Evolutionary conservation across 129 eudicot genomes (phyloP).

Genomic region (Gnaphalium uliginosum): DNA sequence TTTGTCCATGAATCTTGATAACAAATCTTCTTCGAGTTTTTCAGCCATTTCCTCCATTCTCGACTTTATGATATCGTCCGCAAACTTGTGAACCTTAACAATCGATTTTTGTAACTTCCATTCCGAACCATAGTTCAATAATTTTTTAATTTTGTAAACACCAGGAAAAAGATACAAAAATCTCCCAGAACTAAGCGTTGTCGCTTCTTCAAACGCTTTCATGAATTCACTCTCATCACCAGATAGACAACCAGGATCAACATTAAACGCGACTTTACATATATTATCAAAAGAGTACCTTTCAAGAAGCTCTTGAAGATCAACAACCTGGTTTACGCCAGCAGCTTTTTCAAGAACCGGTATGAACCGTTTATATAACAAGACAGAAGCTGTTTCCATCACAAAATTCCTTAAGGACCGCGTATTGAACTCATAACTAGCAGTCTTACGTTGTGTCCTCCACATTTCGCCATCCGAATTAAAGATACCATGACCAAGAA

Average conservation of each 20-base stretch:
- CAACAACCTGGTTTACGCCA: constrained; percentile 32
- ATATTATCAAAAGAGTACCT: constrained; percentile 85
- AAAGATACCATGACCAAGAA: constrained; percentile 79
- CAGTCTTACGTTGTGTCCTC: constrained; percentile 71
- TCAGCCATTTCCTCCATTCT: constrained; percentile 42
- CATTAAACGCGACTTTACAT: constrained; percentile 71
- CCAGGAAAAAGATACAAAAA: constrained; percentile 49
- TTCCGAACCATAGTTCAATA: constrained; percentile 55
- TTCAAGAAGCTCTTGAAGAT: constrained; percentile 73
- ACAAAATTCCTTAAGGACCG: constrained; percentile 62
- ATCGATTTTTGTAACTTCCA: constrained; percentile 44
- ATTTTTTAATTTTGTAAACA: constrained; percentile 36
- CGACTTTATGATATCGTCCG: constrained; percentile 54
- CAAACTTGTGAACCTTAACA: constrained; percentile 56
- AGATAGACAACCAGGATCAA: constrained; percentile 66
- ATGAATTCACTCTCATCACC: constrained; percentile 64
- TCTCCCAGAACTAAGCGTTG: constrained; percentile 59
- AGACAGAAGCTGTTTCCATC: constrained; percentile 42
- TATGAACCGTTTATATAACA: constrained; percentile 44
- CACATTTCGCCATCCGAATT: constrained; percentile 74
- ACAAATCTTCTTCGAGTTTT: constrained; percentile 54
- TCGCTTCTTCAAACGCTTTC: constrained; percentile 78
- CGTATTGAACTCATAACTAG: constrained; percentile 78
- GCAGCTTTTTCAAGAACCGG: constrained; percentile 51
- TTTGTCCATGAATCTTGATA: constrained; percentile 63